These are phyloP conservation scores for Funneliformis mosseae DNA, from an alignment of 192 early-diverging fungal genomes.

Conservation along the genomic window DNA sequence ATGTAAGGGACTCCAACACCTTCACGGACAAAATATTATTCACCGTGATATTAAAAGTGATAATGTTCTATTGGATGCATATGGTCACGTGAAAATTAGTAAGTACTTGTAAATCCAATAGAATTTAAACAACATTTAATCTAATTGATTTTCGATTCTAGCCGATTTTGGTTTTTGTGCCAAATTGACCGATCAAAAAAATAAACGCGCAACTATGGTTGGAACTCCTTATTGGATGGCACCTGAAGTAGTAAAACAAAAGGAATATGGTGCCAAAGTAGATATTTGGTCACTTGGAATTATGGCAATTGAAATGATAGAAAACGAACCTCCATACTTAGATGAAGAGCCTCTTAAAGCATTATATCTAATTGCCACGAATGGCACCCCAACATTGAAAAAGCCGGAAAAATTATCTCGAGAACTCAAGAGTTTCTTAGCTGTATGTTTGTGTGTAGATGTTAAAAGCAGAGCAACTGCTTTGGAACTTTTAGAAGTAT, in stretches of 20 bases:
- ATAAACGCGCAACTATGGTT: constrained; percentile 83
- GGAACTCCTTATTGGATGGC: constrained; percentile 99
- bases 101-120: constrained; percentile 42
- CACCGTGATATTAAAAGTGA: constrained; percentile 93
- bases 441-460: constrained; percentile 70
- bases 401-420: constrained; percentile 73
- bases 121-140: constrained; percentile 57
- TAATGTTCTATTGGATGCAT: constrained; percentile 85
- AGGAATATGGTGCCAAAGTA: constrained; percentile 82
- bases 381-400: constrained; percentile 82
- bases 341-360: constrained; percentile 81
- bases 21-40: constrained; percentile 82
- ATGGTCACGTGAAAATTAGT: constrained; percentile 84
- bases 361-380: constrained; percentile 86
- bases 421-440: constrained; percentile 80
- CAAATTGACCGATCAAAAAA: constrained; percentile 78
- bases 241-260: constrained; percentile 91
- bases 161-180: constrained; percentile 98
- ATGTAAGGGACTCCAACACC: constrained; percentile 73
- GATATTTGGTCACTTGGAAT: constrained; percentile 96
- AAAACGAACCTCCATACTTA: constrained; percentile 93
- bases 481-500: constrained; percentile 66
- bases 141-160: constrained; percentile 26
- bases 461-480: constrained; percentile 71
- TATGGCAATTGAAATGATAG: constrained; percentile 93